phyloP scores from a whole-genome alignment of 2,329 filamentous ascomycete species.

The Elsinoe batatas region DNA sequence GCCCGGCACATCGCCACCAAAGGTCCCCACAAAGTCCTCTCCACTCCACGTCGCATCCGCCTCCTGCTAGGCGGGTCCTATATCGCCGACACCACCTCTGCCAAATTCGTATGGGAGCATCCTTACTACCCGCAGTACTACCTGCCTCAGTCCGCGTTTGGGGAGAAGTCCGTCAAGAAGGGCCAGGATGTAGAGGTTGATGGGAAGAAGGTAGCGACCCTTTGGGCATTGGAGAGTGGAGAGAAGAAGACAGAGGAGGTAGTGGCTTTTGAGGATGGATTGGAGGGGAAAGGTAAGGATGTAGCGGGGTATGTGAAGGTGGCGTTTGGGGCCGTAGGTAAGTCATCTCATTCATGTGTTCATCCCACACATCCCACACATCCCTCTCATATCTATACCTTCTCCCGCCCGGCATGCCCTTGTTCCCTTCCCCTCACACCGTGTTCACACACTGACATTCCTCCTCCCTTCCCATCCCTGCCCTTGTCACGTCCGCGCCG shows the following conservation, averaged over 20 bases:
- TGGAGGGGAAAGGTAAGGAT: constrained; percentile 1
- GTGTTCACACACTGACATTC: too few species aligned
- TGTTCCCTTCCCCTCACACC: too few species aligned
- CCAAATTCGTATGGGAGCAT: constrained; percentile 34
- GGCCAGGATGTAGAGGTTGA: not conserved
- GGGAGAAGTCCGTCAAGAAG: constrained; percentile 1
- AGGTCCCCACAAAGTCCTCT: constrained; percentile 28
- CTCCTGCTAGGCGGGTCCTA: constrained; percentile 26
- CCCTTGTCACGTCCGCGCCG: too few species aligned
- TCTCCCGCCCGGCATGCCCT: too few species aligned
- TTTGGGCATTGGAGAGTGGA: constrained; percentile 20
- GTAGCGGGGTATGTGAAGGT: constrained; percentile 14
- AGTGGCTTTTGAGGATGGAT: constrained; percentile 20
- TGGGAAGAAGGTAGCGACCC: constrained; percentile 18
- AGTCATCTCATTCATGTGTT: not conserved
- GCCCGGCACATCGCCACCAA: constrained; percentile 32
- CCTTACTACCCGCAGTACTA: constrained; percentile 39
- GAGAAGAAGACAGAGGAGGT: constrained; percentile 25
- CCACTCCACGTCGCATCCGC: constrained; percentile 25
- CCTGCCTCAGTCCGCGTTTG: constrained; percentile 19
- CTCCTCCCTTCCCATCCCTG: too few species aligned
- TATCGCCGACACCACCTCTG: constrained; percentile 27
- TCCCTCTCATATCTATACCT: too few species aligned
- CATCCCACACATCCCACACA: too few species aligned
- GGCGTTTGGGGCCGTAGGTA: constrained; percentile 14